Base-by-base conservation (phyloP, 768 basidiomycete genomes). In the Boletus subcaerulescens region DNA sequence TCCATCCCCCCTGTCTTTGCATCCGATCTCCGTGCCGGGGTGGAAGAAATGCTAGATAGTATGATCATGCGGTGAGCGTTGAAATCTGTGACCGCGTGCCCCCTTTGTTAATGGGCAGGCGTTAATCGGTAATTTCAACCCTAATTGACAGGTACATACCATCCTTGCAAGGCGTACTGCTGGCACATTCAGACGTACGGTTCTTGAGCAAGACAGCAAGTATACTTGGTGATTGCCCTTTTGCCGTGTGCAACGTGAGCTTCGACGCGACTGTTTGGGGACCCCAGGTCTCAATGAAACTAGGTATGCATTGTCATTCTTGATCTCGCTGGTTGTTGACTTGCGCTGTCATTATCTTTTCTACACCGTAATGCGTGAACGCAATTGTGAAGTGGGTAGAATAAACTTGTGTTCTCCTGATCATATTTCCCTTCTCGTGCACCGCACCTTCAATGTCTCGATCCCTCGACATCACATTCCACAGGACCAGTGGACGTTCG, bases 381-480 rank as follows among this genome's bases (percentile, higher is more conserved):
- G 26, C 2, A n/a, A 40, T 38, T 53, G 20, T 61, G 32, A 59
- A 95, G 94, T 79, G 54, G 94, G 91, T n/a, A 89, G 84, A 63
- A 80, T 97, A 48, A 95, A 83, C 63, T 76, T 97, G 18, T 94
- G 82, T 61, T 96, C 94, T 3, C 93, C 93, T 1, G 93, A 95
- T 65, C 95, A 98, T 63, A 77, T 97, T 50, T 91, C 93, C 1
- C 77, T 98, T 15, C 89, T 98, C 33, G 78, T 94, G 4, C 91
- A 94, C 62, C 84, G 85, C 24, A 97, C 91, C 7, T 98, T 97
- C 77, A 98, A 98, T 70, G 89, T 91, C 17, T 95, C 95, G 18
- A 94, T 98, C 71, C 94, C 95, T 3, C 83, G 89, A 52, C 84
- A 91, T 65, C 93, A 97, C 68, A 93, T 98, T 60, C 91, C 91